Percentiles rank a stretch among this genome's conserved stretches.
These are phyloP conservation scores for Mycena floridula DNA, from an alignment of 768 basidiomycete species.

Conservation along the genomic window DNA sequence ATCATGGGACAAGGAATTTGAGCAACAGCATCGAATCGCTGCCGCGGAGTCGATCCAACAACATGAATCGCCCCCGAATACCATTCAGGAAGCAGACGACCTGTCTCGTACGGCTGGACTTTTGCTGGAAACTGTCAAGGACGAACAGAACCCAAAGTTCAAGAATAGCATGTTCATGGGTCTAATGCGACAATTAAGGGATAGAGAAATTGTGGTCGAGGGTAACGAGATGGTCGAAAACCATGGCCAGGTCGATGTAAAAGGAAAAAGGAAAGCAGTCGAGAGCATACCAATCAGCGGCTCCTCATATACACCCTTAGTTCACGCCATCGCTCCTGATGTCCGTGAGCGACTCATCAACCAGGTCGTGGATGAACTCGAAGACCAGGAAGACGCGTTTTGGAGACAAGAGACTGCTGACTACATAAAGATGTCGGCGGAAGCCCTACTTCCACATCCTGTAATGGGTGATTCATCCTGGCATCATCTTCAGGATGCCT, in stretches of 20 bases:
- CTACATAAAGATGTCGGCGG: conserved; percentile 56
- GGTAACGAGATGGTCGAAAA: conserved; percentile 72
- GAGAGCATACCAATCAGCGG: conserved; percentile 12
- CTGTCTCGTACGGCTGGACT: conserved; percentile 76
- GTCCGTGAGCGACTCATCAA: neutral
- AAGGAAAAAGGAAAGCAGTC: conserved; percentile 62
- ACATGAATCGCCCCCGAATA: neutral
- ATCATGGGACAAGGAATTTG: conserved; percentile 73
- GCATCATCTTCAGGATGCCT: conserved; percentile 66
- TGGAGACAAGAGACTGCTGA: conserved; percentile 67
- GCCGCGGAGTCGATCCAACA: conserved; percentile 2
- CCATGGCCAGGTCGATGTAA: conserved; percentile 39
- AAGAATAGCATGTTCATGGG: conserved; percentile 78
- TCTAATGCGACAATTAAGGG: conserved; percentile 81
- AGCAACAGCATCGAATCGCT: conserved; percentile 33
- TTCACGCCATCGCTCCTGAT: conserved; percentile 4
- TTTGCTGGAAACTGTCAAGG: conserved; percentile 67
- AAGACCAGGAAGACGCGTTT: conserved; percentile 59
- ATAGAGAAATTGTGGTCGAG: conserved; percentile 71
- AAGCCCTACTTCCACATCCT: conserved; percentile 17
- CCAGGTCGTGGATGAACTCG: conserved; percentile 5
- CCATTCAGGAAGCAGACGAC: conserved; percentile 47
- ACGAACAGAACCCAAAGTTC: conserved; percentile 81
- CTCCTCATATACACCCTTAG: conserved; percentile 7
- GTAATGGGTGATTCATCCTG: conserved; percentile 33